A percentile compares a stretch with the other conserved stretches of the same genome.
Conservation (phyloP, 768 basidiomycete genomes). For the Mycena olivaceomarginata region DNA sequence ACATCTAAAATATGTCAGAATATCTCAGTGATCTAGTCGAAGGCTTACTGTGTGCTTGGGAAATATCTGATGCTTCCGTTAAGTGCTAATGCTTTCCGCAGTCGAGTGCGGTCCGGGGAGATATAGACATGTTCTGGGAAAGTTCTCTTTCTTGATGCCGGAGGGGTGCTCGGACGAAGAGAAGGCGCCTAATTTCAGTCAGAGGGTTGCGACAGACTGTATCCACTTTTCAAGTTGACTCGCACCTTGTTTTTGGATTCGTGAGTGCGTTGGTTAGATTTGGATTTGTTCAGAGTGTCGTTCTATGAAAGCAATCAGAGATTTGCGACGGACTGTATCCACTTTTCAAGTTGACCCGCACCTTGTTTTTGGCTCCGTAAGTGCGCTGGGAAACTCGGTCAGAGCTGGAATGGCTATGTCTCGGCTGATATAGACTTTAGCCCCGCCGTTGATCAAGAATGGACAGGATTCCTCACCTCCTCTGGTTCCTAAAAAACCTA, state of each 20-base stretch:
- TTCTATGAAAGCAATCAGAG: background rate
- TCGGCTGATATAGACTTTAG: no score
- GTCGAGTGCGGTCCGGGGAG: background rate
- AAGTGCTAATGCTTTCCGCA: slow-evolving; percentile 9
- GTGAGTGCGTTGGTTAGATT: background rate
- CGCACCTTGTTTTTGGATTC: background rate
- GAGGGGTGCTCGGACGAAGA: slow-evolving; percentile 7
- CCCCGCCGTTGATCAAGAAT: no score
- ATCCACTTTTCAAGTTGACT: background rate
- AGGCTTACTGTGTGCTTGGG: background rate
- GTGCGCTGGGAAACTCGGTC: background rate
- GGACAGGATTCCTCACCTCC: no score
- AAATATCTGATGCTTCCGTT: slow-evolving; percentile 13
- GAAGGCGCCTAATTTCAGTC: background rate
- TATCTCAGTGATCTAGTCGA: background rate
- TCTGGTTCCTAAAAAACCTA: no score
- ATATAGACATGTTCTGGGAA: background rate
- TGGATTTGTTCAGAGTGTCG: background rate
- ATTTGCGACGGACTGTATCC: background rate
- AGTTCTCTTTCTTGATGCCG: slow-evolving; percentile 9
- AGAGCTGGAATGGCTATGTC: no score
- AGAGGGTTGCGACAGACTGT: background rate
- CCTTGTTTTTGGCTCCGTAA: background rate
- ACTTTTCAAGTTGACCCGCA: background rate
- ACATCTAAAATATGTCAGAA: background rate